Evolutionary conservation across 768 basidiomycete genomes (phyloP), one percentile per base, ranked within the genome.

Genomic region (Trametes meyenii): DNA sequence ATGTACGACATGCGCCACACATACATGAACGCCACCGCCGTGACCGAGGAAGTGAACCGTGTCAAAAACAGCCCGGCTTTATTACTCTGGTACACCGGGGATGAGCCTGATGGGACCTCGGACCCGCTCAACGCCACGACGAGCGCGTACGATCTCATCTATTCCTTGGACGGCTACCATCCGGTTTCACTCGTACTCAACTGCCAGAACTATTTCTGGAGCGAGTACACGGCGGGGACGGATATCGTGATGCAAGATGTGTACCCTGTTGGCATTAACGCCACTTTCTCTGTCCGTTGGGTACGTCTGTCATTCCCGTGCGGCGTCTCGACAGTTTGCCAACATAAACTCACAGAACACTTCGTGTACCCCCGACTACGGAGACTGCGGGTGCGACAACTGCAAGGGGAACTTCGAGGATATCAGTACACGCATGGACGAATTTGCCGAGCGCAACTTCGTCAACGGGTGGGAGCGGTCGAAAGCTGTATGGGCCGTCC

Each of bases 1-100:
- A 91, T 92, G 85, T 94, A 93, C 64, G 89, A 92, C 70, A 92
- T 93, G 90, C 81, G 90, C 50, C 77, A 53, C 81, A 83, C 82
- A 5, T 92, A 91, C 75, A 83, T 79, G 80, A 86, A 92, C 71
- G 65, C 74, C 8, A 80, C 83, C 6, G 78, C 81, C 1, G 86
- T 92, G 26, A 83, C 79, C 1, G 81, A 83, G 57, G 83, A 94
- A 74, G 90, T 93, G 19, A 85, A 86, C 60, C 74, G 73, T 39
- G 80, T 92, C 74, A 89, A 88, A 66, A 78, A 81, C 36, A 80
- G 87, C 1, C 79, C 84, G 0, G 92, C 90, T 64, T 79, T 93
- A 26, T 77, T 92, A 16, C 73, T 87, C 1, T 89, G 86, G 85
- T 90, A 90, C 72, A 89, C 87, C 1, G 86, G 79, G 0, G 88